Evolutionary conservation across 2,329 filamentous ascomycete genomes (phyloP), one percentile per base, ranked within the genome.

Genomic region (Hypoxylon sp.): DNA sequence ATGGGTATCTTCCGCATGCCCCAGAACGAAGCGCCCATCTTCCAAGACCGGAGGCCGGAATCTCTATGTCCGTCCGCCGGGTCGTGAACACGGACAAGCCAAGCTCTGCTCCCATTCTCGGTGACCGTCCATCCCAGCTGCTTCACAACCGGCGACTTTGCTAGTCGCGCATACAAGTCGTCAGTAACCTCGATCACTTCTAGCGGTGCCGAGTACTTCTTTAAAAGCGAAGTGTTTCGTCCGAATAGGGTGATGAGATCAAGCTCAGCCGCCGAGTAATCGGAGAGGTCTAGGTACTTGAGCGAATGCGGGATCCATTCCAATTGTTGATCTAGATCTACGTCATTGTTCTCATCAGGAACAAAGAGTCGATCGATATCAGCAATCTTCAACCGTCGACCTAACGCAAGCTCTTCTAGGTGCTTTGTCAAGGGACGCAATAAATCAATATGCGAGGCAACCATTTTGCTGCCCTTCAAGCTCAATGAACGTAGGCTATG

Each of bases 1-100:
- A 98, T 91, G n/a, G 95, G 97, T 45, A 98, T 86, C 82, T 98
- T 96, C 69, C 91, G 86, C 89, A 94, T 94, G 38, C 93, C 93
- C 93, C 93, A 95, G 81, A 89, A 92, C 73, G 89, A 87, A 52
- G 92, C 92, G 32, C 93, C 93, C 90, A 93, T 91, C 83, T 96
- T 96, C 93, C 93, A 96, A 74, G 82, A 81, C 32, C 90, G 83
- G 50, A 82, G 79, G 1, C 89, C 89, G 72, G 90, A 86, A 75
- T 91, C 88, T 60, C 81, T 77, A 60, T 79, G 63, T 23, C 69
- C 77, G 68, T 82, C 81, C 41, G 70, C 68, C 43, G 71, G 67
- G 11, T 75, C 74, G 63, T 83, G 80, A 70, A 82, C 73, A 69
- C 90, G 81, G 79, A 94, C 91, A 78, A 94, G 77, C 91, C 91